Base-by-base conservation (phyloP, 2,329 filamentous ascomycete genomes). In the Stagonosporopsis rhizophila region DNA sequence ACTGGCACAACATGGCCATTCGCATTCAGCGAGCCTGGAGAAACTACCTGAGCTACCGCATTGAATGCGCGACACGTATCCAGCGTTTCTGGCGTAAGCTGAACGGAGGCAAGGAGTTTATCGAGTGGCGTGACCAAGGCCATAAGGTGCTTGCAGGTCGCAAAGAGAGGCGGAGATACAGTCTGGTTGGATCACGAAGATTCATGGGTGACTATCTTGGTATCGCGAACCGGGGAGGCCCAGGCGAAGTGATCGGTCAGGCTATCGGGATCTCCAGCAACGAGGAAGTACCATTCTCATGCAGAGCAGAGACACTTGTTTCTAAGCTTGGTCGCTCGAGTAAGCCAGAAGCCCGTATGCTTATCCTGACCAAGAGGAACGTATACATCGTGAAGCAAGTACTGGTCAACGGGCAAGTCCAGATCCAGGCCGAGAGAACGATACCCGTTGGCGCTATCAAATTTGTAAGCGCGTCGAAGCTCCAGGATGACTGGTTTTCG, bases 1-100 rank as follows among this genome's bases (percentile, higher is more conserved):
- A 98, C 78, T 98, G 94, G 94, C 94, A 98, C 78, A 99, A 98
- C 79, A 98, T 99, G 95, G 95, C 95, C 3, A 96, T 94, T 58
- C 87, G 95, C 56, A 98, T 99, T 57, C 95, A 99, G 79, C 87
- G 95, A 66, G 95, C 96, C 72, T 99, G 95, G 95, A 87, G 95
- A 68, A 96, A 96, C 48, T 98, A 97, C 72, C 84, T 98, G 37
- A 88, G 94, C 5, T 98, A 98, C 77, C 87, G 95, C 40, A 89
- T 87, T 23, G 95, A 99, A 77, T 95, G 91, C 56, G 95, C 95
- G 6, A 96, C 89, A 14, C 87, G 95, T 30, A 98, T 99, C 64
- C 95, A 98, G 75, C 86, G 92, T 38, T 93, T 96, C 81, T 99
- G 93, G 93, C 86, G 94, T 69, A 93, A 95, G 78, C 93, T 96